Evolutionary conservation across 441 rosid species (phyloP), one percentile per base, ranked within the genome.

Genomic region (Arabidopsis hybrid): DNA sequence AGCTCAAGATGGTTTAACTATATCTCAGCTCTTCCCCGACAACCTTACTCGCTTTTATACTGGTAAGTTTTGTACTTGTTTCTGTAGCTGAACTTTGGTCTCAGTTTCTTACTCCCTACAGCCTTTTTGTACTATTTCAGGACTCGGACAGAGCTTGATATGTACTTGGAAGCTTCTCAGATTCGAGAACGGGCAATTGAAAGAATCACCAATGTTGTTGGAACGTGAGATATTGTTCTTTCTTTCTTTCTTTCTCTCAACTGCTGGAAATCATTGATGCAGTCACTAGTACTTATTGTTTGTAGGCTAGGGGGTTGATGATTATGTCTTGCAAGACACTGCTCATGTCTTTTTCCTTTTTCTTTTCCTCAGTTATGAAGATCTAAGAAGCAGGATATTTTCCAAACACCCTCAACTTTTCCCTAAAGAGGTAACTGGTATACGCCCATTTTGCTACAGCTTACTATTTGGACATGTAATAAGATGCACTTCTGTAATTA

Each of bases 161-260:
- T 88, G 89, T 95, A 91, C 75, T 73, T 95, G 81, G 98, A 91
- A 87, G 98, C 99, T 73, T 95, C 98, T 2, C 97, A 89, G 80
- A 91, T 92, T 60, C 88, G 97, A 78, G 89, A 89, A 77, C 91
- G 95, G 31, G 98, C 99, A 14, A 85, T 92, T 74, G 99, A 95
- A 79, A 86, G 99, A 76, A 84, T 95, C 77, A 95, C 86, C 7
- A 83, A 91, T 75, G 98, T 95, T 65, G 61, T 84, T 56, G 99
- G 96, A 85, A 95, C 96, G 99, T 94, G 85, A 63, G 95, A 62
- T 67, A 34, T 60, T 47, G 61, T 61, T 18, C 26, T 6, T 35
- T 65, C 38, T 52, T 40, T 56, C 36, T 29, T 52, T 40, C 55
- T 36, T 34, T 21, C 75, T 32, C 56, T 52, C 29, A 45, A 45